These are phyloP conservation scores for Baorangia bicolor DNA, from an alignment of 768 basidiomycete genomes.

Conservation along the genomic window DNA sequence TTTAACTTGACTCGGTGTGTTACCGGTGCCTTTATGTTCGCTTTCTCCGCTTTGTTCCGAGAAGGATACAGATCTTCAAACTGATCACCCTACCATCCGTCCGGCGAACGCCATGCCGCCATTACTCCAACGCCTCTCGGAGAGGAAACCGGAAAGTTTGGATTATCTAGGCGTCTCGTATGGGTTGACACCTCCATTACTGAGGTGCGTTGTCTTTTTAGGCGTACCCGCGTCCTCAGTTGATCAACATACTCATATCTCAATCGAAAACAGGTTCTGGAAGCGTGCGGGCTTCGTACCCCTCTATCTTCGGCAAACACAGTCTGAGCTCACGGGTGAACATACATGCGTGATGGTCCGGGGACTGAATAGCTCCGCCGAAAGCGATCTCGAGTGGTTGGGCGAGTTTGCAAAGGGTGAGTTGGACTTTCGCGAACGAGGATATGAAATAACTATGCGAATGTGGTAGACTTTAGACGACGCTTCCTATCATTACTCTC, in stretches of 20 bases:
- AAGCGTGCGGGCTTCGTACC: slow-evolving; percentile 91
- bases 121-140: slow-evolving; percentile 84
- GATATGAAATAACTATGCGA: neutral
- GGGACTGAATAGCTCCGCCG: slow-evolving; percentile 67
- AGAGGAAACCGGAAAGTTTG: slow-evolving; percentile 83
- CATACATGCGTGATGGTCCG: slow-evolving; percentile 95
- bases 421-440: slow-evolving; percentile 1
- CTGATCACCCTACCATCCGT: slow-evolving; percentile 75
- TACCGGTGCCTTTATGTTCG: neutral
- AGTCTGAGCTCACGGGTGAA: slow-evolving; percentile 95
- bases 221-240: too few species aligned
- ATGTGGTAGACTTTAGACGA: slow-evolving; percentile 78
- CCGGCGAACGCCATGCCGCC: slow-evolving; percentile 83
- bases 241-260: neutral
- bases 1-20: neutral
- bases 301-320: slow-evolving; percentile 89
- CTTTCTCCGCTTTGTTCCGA: neutral
- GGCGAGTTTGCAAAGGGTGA: slow-evolving; percentile 83
- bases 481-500: slow-evolving; percentile 89
- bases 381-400: slow-evolving; percentile 75
- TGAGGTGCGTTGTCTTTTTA: slow-evolving; percentile 48
- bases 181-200: slow-evolving; percentile 82
- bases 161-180: slow-evolving; percentile 98
- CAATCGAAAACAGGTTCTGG: slow-evolving; percentile 70
- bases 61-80: slow-evolving; percentile 59